Evolutionary conservation across 225 moss, liverwort and hornwort species (phyloP).

Genomic region (Physcomitrellopsis africana): DNA sequence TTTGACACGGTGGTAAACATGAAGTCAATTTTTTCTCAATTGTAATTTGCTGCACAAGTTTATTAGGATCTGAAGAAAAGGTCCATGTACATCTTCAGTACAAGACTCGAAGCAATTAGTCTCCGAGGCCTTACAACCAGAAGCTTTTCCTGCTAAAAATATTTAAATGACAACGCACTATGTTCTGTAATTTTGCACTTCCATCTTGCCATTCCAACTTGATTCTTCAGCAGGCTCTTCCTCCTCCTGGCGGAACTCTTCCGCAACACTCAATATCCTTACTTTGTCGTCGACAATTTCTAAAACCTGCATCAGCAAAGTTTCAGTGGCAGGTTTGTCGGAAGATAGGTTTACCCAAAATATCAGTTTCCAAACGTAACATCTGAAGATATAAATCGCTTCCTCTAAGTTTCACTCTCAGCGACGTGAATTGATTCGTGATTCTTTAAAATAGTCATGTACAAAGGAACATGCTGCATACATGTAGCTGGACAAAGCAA

Average conservation of each 20-base stretch:
- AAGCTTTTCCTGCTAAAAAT: conserved; percentile 4
- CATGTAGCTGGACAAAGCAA: not conserved
- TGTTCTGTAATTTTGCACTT: conserved; percentile 43
- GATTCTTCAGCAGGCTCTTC: conserved; percentile 36
- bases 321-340: not conserved
- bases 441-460: not conserved
- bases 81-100: not conserved
- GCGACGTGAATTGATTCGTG: not conserved
- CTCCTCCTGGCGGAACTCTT: conserved; percentile 45
- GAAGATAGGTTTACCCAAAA: not conserved
- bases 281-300: conserved; percentile 59
- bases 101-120: not conserved
- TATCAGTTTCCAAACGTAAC: not conserved
- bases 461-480: not conserved
- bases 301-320: conserved; percentile 44
- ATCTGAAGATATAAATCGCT: not conserved
- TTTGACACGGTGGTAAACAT: not conserved
- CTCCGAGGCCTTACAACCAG: conserved; percentile 1
- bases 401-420: not conserved
- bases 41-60: conserved; percentile 28
- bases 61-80: not conserved
- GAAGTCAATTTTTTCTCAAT: conserved; percentile 21
- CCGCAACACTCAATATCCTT: conserved; percentile 55
- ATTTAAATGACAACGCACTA: conserved; percentile 19
- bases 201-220: conserved; percentile 41